Evolutionary conservation across 441 rosid species (phyloP).

Genomic region (Eruca vesicaria): DNA sequence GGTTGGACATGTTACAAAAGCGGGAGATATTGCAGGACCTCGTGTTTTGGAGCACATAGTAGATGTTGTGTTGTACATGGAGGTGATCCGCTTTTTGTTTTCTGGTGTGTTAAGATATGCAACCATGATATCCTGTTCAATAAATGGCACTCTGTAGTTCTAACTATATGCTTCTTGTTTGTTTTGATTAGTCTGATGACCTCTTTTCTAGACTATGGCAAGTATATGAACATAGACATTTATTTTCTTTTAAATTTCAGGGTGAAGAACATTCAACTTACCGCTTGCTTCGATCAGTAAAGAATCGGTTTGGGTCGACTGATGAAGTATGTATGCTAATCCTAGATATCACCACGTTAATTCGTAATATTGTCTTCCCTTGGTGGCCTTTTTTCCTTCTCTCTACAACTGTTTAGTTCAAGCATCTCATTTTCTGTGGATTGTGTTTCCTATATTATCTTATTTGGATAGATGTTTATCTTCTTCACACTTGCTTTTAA

Average conservation of each 20-base stretch:
- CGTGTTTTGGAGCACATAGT: constrained; percentile 98
- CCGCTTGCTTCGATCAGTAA: constrained; percentile 92
- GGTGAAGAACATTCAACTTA: constrained; percentile 86
- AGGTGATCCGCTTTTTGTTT: constrained; percentile 58
- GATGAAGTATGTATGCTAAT: constrained; percentile 67
- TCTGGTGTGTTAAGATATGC: constrained; percentile 10
- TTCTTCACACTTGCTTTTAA: background rate
- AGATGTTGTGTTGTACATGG: constrained; percentile 91
- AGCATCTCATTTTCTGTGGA: constrained; percentile 1
- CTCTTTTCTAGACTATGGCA: background rate
- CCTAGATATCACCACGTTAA: background rate
- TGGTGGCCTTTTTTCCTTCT: background rate
- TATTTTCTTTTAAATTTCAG: constrained; percentile 39
- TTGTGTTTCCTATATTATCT: constrained; percentile 6
- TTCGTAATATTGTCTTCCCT: constrained; percentile 2
- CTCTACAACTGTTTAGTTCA: background rate
- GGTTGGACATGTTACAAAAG: constrained; percentile 93
- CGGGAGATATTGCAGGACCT: constrained; percentile 97
- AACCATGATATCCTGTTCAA: background rate
- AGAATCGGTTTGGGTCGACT: constrained; percentile 93
- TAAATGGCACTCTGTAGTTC: background rate
- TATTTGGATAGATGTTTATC: background rate
- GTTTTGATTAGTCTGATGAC: background rate
- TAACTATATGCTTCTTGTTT: constrained; percentile 1
- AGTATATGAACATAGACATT: constrained; percentile 1